Conservation (phyloP, 441 rosid species). For the Populus hybrid region DNA sequence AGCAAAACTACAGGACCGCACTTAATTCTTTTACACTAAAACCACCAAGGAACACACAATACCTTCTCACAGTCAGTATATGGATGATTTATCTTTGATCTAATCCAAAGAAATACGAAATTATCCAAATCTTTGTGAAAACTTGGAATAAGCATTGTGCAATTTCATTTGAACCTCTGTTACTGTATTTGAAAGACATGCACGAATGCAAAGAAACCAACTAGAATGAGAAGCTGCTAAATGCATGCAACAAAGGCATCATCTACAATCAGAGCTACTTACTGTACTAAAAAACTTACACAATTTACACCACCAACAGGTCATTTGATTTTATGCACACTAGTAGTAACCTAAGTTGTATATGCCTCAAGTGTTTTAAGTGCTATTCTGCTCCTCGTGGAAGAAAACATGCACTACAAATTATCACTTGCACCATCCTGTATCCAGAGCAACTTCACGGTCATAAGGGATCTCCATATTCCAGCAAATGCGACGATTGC, state of each 20-base stretch:
- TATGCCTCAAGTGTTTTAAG: not conserved
- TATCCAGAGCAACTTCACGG: not conserved
- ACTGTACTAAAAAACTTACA: not conserved
- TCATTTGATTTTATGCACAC: not conserved
- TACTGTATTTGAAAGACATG: too few relatives aligned
- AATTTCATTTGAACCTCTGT: too few relatives aligned
- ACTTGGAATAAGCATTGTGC: too few relatives aligned
- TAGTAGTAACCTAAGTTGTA: not conserved
- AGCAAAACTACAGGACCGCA: too few relatives aligned
- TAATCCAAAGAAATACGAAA: too few relatives aligned
- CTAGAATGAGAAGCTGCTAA: not conserved
- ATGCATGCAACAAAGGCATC: not conserved
- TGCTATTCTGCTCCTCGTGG: not conserved
- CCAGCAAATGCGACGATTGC: slow-evolving; percentile 21
- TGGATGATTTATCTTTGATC: too few relatives aligned
- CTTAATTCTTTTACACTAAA: too few relatives aligned
- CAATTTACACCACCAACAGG: not conserved
- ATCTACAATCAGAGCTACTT: too few relatives aligned
- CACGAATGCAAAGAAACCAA: not conserved
- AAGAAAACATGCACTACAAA: not conserved
- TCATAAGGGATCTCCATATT: slow-evolving; percentile 12
- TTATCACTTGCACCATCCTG: not conserved
- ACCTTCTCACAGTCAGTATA: too few relatives aligned
- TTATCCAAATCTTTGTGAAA: too few relatives aligned
- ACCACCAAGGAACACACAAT: too few relatives aligned